Percentiles rank a stretch among this genome's conserved stretches.
Conservation (phyloP, 768 basidiomycete species). For the Leccinum boreale region DNA sequence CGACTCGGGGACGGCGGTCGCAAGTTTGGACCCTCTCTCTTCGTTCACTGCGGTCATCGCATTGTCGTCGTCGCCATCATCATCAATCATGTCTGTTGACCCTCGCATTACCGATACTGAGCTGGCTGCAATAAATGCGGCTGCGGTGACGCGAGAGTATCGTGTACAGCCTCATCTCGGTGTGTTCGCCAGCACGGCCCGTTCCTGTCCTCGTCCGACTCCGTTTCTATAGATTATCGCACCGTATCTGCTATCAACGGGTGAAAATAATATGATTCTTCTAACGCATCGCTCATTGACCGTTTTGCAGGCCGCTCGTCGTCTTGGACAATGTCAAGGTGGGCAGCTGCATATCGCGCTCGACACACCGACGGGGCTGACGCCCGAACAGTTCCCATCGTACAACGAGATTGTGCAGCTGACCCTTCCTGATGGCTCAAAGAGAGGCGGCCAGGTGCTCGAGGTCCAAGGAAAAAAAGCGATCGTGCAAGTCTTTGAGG, state of each 20-base stretch:
- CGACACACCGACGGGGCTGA: conserved; percentile 13
- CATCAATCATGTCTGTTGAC: conserved; percentile 36
- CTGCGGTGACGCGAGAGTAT: conserved; percentile 86
- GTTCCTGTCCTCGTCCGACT: conserved; percentile 5
- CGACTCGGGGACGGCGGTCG: conserved; percentile 8
- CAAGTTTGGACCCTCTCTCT: conserved; percentile 2
- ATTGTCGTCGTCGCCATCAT: neutral
- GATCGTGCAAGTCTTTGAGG: conserved; percentile 99
- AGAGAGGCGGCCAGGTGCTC: conserved; percentile 94
- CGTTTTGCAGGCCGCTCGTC: conserved; percentile 75
- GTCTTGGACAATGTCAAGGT: conserved; percentile 99
- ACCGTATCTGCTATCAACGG: conserved; percentile 99
- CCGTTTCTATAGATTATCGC: conserved; percentile 69
- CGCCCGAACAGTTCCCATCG: conserved; percentile 72
- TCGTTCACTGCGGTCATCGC: neutral
- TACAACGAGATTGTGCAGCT: conserved; percentile 98
- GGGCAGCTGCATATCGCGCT: conserved; percentile 17
- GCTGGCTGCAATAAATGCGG: conserved; percentile 78
- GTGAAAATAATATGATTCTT: conserved; percentile 41
- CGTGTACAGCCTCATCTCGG: conserved; percentile 87
- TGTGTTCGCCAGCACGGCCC: conserved; percentile 30
- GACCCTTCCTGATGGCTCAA: conserved; percentile 92
- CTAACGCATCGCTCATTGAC: conserved; percentile 8
- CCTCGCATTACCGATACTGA: conserved; percentile 70
- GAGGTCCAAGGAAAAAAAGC: conserved; percentile 99